A percentile compares a stretch with the other conserved stretches of the same genome.
phyloP scores from a whole-genome alignment of 2,329 filamentous ascomycete species.

The Lecanosticta acicola region DNA sequence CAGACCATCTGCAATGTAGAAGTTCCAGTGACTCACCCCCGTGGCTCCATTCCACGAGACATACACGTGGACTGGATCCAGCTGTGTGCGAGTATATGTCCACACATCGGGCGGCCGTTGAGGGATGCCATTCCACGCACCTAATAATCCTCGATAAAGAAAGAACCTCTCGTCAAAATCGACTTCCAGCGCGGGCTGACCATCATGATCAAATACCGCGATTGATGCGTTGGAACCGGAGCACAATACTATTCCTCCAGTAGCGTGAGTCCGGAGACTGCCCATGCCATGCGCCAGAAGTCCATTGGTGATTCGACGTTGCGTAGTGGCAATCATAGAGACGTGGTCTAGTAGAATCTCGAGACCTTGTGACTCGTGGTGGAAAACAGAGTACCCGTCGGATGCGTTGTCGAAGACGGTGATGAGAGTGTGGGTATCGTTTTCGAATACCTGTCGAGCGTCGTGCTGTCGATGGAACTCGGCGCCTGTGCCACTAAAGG shows the following conservation, averaged over 20 bases:
- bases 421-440: not conserved
- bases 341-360: not conserved
- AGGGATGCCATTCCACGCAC: conserved; percentile 27
- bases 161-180: no score
- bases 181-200: no score
- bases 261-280: no score
- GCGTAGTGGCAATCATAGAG: conserved; percentile 14
- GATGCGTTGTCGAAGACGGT: conserved; percentile 10
- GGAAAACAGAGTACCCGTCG: not conserved
- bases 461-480: conserved; percentile 4
- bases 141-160: no score
- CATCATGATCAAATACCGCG: no score
- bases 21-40: conserved; percentile 31
- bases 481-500: conserved; percentile 5
- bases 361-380: no score
- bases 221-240: no score
- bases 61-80: no score
- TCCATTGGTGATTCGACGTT: no score
- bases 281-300: no score
- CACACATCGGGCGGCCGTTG: conserved; percentile 19
- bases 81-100: conserved; percentile 21
- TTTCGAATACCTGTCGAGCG: not conserved
- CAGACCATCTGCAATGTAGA: conserved; percentile 18
- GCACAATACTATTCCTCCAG: no score
- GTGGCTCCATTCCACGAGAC: conserved; percentile 36